Evolutionary conservation across 345 rosid genomes (phyloP), one percentile per base, ranked within the genome.

Genomic region (Angophora floribunda): DNA sequence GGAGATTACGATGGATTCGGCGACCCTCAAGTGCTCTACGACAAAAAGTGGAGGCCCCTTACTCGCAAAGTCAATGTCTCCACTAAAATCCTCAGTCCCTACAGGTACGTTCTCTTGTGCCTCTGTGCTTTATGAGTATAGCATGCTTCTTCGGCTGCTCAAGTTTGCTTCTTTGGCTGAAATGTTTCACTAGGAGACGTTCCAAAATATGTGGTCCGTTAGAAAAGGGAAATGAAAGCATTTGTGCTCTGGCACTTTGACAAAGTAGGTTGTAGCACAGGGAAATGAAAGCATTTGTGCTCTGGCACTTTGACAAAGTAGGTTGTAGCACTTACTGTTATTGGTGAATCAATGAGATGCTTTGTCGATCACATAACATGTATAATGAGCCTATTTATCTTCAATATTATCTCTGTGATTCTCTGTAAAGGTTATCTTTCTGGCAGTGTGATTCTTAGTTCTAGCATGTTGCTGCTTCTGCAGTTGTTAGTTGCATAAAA

Each of bases 21-120:
- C 7, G 88, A 91, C 47, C 90, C 89, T 67, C 85, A 70, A 55
- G 88, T 87, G 52, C 88, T 90, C 57, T 87, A 87, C 50, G 88
- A 87, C 86, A 89, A 87, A 52, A 88, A 87, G 44, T 90, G 91
- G 88, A 88, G 90, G 90, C 93, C 93, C 30, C 87, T 91, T 28
- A 90, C 91, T 32, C 85, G 93, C 26, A 91, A 91, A 78, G 24
- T 90, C 30, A 84, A 86, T 22, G 70, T 91, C 26, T 85, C 91
- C 17, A 41, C 90, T 14, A 87, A 80, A 85, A 82, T 90, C 36
- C 89, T 87, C 51, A 89, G 89, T 59, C 88, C 91, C 26, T 90
- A 91, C 84, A 86, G 90, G 90, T 91, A 88, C 49, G 19, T 7
- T 22, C 24, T 75, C 11, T 75, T 41, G 49, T 10, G 49, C 84